These are phyloP conservation scores for Trichoderma sp. DNA, from an alignment of 2,329 filamentous ascomycete genomes.

Conservation along the genomic window DNA sequence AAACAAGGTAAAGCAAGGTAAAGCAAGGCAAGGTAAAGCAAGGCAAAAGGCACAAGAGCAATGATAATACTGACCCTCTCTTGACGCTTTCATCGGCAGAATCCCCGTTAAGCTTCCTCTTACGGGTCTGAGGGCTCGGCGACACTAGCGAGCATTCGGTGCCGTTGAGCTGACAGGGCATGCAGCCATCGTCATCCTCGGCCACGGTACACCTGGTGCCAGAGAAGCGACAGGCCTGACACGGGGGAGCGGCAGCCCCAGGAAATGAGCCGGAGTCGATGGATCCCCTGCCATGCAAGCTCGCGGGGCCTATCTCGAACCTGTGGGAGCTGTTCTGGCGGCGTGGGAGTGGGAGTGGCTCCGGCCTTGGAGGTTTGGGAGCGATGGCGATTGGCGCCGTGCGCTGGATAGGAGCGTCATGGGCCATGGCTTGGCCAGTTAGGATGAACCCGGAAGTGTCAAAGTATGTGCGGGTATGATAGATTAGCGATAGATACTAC, in stretches of 20 bases:
- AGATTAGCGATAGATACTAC: background rate
- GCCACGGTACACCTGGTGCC: slow-evolving; percentile 74
- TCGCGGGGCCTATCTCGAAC: slow-evolving; percentile 52
- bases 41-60: slow-evolving; percentile 17
- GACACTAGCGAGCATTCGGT: slow-evolving; percentile 78
- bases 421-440: slow-evolving; percentile 45
- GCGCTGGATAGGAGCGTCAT: slow-evolving; percentile 55
- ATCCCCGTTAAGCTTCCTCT: slow-evolving; percentile 73
- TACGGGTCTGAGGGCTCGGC: slow-evolving; percentile 70
- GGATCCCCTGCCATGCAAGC: slow-evolving; percentile 54
- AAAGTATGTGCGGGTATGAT: background rate
- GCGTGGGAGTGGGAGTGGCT: slow-evolving; percentile 44
- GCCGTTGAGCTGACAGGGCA: slow-evolving; percentile 75
- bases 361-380: slow-evolving; percentile 54
- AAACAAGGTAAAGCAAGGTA: background rate
- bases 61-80: slow-evolving; percentile 64
- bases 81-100: slow-evolving; percentile 63
- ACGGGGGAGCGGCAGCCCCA: slow-evolving; percentile 54
- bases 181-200: slow-evolving; percentile 74
- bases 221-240: slow-evolving; percentile 72
- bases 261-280: slow-evolving; percentile 49
- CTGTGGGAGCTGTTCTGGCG: slow-evolving; percentile 50
- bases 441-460: background rate
- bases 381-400: slow-evolving; percentile 68
- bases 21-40: background rate